Evolutionary conservation across 805 yeast genomes (phyloP).

Genomic region (Teunomyces barrocoloradensis): DNA sequence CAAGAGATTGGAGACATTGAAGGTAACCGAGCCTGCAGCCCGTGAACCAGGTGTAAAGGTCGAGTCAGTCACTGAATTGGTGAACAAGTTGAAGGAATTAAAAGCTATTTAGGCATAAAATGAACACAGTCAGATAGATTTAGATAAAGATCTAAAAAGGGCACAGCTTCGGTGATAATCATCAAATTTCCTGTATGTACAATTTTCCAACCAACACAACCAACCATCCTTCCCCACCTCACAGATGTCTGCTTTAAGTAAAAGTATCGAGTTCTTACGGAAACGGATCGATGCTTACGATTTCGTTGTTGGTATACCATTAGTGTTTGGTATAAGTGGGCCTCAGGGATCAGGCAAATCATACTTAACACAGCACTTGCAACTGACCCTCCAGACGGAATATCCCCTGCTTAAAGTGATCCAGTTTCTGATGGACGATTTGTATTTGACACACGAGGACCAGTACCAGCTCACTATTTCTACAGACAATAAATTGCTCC

Average conservation of each 20-base stretch:
- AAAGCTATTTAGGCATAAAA: slow-evolving; percentile 55
- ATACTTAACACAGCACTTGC: slow-evolving; percentile 46
- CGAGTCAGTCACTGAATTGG: slow-evolving; percentile 74
- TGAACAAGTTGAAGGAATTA: slow-evolving; percentile 70
- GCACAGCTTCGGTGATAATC: no score
- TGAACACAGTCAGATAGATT: neutral
- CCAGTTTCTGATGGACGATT: slow-evolving; percentile 79
- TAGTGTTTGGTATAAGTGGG: slow-evolving; percentile 60
- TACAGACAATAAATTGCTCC: slow-evolving; percentile 49
- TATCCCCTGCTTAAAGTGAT: slow-evolving; percentile 41
- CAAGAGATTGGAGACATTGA: slow-evolving; percentile 63
- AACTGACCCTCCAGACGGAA: slow-evolving; percentile 24
- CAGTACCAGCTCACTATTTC: slow-evolving; percentile 41
- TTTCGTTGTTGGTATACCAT: slow-evolving; percentile 27
- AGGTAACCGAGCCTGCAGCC: slow-evolving; percentile 81
- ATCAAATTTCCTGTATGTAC: neutral
- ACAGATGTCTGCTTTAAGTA: slow-evolving; percentile 9
- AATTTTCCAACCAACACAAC: neutral
- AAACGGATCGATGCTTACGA: slow-evolving; percentile 25
- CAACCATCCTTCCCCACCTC: neutral
- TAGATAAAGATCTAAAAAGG: neutral
- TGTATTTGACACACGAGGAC: slow-evolving; percentile 65
- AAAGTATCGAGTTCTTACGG: slow-evolving; percentile 23
- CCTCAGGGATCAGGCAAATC: slow-evolving; percentile 84
- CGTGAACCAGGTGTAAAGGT: slow-evolving; percentile 84